Evolutionary conservation across 129 eudicot species (phyloP), one percentile per base, ranked within the genome.

Genomic region (Kitagawia praeruptora): DNA sequence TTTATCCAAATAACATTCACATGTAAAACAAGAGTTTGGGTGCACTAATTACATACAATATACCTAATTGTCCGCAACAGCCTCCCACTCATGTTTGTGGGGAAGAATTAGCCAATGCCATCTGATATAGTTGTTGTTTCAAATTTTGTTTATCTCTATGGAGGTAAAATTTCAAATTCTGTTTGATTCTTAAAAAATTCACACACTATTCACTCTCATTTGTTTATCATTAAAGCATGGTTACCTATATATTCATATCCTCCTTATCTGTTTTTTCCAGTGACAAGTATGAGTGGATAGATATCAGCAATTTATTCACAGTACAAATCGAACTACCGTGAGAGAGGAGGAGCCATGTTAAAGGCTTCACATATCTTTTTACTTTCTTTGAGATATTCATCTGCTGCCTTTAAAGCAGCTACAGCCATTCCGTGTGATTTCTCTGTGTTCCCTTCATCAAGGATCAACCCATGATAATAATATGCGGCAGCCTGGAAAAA

Each of bases 341-440:
- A 95, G 42, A 89, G 74, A 78, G 98, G 98, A 85, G 86, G 84
- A 45, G 96, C 87, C 75, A 87, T 72, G 82, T 92, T 88, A 77
- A 95, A 95, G 82, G 92, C 96, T 87, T 95, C 98, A 86, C 87
- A 85, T 72, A 89, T 84, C 77, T 85, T 92, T 79, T 95, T 92
- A 83, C 98, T 88, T 87, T 95, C 97, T 82, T 95, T 95, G 16
- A 95, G 90, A 85, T 88, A 95, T 85, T 95, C 98, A 71, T 95
- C 98, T 67, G 98, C 97, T 79, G 97, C 98, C 87, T 95, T 96
- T 80, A 95, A 84, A 78, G 97, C 97, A 81, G 98, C 90, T 69
- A 92, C 97, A 77, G 98, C 98, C 96, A 91, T 92, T 56, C 97
- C 97, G 78, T 95, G 98, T 77, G 96, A 92, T 82, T 91, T 95